These are phyloP conservation scores for Micractinium conductrix DNA, from an alignment of 139 green algal genomes.

Conservation along the genomic window DNA sequence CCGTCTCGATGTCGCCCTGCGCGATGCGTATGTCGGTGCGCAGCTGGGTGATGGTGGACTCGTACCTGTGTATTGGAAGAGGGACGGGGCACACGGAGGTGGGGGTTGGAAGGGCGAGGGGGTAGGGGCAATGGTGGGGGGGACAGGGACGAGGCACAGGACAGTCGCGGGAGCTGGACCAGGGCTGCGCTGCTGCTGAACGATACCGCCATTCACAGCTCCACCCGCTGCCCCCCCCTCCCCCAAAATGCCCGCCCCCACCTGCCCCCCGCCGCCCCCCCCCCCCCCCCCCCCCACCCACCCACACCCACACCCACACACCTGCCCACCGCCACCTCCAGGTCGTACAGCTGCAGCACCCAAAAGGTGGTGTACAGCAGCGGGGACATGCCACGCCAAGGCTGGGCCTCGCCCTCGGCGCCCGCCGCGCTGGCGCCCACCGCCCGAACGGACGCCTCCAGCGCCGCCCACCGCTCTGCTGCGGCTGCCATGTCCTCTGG, in stretches of 20 bases:
- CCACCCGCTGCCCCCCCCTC: too few relatives aligned
- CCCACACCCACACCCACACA: too few relatives aligned
- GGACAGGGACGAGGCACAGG: too few relatives aligned
- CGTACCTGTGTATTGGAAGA: constrained; percentile 22
- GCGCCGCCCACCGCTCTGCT: constrained; percentile 18
- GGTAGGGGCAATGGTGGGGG: too few relatives aligned
- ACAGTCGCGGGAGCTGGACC: too few relatives aligned
- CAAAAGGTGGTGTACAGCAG: constrained; percentile 83
- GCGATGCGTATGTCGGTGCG: constrained; percentile 23
- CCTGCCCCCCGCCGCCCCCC: neutral
- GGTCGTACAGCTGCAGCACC: constrained; percentile 72
- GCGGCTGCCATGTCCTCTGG: neutral
- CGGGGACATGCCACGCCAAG: constrained; percentile 51
- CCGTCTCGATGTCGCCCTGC: constrained; percentile 19
- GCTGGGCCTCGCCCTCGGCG: constrained; percentile 36
- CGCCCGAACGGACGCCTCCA: constrained; percentile 32
- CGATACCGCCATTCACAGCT: too few relatives aligned
- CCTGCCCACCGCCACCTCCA: constrained; percentile 62
- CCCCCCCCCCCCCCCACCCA: neutral
- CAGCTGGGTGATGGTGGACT: constrained; percentile 45
- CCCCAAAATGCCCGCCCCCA: neutral
- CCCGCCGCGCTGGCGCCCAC: constrained; percentile 39
- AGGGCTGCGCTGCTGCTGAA: too few relatives aligned
- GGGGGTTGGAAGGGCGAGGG: neutral
- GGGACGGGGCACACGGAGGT: neutral